phyloP scores from a whole-genome alignment of 164 flowering plant genomes.

The Echeveria elegans region DNA sequence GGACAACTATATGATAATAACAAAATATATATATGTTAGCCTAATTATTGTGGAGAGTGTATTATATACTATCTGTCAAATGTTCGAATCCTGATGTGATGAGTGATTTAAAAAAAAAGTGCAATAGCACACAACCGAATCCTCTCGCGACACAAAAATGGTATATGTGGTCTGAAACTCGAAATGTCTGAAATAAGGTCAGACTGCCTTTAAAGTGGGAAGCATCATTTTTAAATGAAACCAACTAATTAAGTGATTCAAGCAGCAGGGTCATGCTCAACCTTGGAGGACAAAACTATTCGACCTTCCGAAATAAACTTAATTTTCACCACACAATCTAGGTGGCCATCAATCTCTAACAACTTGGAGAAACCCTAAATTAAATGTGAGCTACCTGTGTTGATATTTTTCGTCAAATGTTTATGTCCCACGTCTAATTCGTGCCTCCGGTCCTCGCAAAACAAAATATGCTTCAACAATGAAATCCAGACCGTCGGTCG shows the following conservation, averaged over 20 bases:
- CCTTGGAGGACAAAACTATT: neutral
- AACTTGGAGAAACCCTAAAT: neutral
- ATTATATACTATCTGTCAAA: no score
- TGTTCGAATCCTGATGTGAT: no score
- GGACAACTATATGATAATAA: neutral
- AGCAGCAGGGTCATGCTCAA: neutral
- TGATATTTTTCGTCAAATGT: neutral
- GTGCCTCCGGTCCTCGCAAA: neutral
- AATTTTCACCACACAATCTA: neutral
- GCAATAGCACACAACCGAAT: no score
- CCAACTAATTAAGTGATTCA: no score
- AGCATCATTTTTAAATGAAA: neutral
- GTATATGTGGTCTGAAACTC: neutral
- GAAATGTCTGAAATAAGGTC: neutral
- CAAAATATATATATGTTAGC: no score
- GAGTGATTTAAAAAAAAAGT: no score
- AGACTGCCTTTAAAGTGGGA: neutral
- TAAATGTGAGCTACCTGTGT: no score
- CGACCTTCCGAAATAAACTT: neutral
- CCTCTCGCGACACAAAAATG: neutral
- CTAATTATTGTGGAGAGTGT: no score
- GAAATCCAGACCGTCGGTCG: no score
- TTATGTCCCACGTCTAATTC: neutral
- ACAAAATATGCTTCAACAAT: neutral
- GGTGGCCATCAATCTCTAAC: neutral